Percentiles rank a stretch among this genome's conserved stretches.
Conservation (phyloP, 768 basidiomycete species). For the Dentipellis sp. region DNA sequence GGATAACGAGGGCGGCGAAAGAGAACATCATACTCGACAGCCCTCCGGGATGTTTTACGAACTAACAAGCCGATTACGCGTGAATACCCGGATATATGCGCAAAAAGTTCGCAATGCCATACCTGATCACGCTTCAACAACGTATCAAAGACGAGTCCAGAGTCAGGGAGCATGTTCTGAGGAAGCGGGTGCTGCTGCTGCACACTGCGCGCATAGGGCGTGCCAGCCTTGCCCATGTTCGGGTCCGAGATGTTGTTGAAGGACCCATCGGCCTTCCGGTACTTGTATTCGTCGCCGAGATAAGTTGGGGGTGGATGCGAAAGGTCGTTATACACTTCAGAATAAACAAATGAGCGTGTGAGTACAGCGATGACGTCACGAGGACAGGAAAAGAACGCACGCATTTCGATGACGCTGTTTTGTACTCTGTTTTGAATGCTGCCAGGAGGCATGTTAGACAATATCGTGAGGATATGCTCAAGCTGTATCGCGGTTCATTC, state of each 20-base stretch:
- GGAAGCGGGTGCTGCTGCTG: conserved; percentile 61
- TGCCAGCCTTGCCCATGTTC: conserved; percentile 68
- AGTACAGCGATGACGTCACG: neutral
- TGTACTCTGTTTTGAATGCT: conserved; percentile 29
- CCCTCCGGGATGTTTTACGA: conserved; percentile 68
- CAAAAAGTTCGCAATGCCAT: conserved; percentile 4
- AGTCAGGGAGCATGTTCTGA: conserved; percentile 61
- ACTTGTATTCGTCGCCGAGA: conserved; percentile 53
- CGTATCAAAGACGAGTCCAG: conserved; percentile 74
- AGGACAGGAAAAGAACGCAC: conserved; percentile 26
- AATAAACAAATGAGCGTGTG: neutral
- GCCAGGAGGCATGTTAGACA: conserved; percentile 43
- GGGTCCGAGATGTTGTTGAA: conserved; percentile 65
- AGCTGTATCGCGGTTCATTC: conserved; percentile 33
- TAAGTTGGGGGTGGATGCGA: conserved; percentile 69
- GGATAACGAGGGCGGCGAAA: conserved; percentile 77
- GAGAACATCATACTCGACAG: conserved; percentile 75
- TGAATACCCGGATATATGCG: neutral
- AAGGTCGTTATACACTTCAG: conserved; percentile 72
- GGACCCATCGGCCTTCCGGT: conserved; percentile 70
- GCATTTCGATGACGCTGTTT: conserved; percentile 34
- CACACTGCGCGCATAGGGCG: conserved; percentile 78
- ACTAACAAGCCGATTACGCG: conserved; percentile 30
- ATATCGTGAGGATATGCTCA: conserved; percentile 57
- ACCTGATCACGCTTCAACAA: conserved; percentile 67